These are phyloP conservation scores for Elaeis oleifera DNA, from an alignment of 202 grass and related monocot genomes.

Conservation along the genomic window DNA sequence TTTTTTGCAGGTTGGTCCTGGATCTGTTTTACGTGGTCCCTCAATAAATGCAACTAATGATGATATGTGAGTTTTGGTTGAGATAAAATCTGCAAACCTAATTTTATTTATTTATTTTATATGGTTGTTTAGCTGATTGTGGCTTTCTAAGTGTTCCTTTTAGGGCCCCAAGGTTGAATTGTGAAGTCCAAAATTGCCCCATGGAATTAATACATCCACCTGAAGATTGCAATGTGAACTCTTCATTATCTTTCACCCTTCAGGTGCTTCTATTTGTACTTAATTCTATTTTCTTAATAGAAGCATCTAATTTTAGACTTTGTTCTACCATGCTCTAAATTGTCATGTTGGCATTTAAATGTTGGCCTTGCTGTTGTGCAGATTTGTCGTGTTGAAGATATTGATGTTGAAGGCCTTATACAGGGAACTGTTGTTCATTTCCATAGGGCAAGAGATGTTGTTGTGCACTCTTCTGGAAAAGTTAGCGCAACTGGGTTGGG, in stretches of 20 bases:
- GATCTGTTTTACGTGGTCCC: slow-evolving; percentile 78
- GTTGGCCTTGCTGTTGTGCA: slow-evolving; percentile 25
- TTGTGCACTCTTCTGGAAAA: slow-evolving; percentile 67
- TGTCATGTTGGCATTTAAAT: slow-evolving; percentile 6
- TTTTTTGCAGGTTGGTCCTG: slow-evolving; percentile 85
- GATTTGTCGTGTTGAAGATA: slow-evolving; percentile 98
- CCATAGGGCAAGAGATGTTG: slow-evolving; percentile 72
- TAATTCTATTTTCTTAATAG: slow-evolving; percentile 1
- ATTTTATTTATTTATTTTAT: slow-evolving; percentile 19
- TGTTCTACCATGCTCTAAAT: slow-evolving; percentile 9
- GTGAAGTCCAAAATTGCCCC: slow-evolving; percentile 70
- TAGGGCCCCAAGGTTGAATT: slow-evolving; percentile 91
- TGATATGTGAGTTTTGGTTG: slow-evolving; percentile 65
- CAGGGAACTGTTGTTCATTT: slow-evolving; percentile 97
- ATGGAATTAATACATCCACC: slow-evolving; percentile 92
- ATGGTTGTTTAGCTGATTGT: slow-evolving; percentile 1
- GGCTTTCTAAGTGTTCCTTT: slow-evolving; percentile 29
- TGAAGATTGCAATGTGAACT: slow-evolving; percentile 98
- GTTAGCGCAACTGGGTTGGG: slow-evolving; percentile 78
- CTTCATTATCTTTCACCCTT: slow-evolving; percentile 92
- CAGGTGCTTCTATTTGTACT: slow-evolving; percentile 37
- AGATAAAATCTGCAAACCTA: slow-evolving; percentile 27
- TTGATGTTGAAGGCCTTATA: slow-evolving; percentile 84
- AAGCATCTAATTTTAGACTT: slow-evolving; percentile 1
- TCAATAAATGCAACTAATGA: slow-evolving; percentile 59